Conservation (phyloP, 2,329 filamentous ascomycete genomes). For the Pseudocercospora fuligena region DNA sequence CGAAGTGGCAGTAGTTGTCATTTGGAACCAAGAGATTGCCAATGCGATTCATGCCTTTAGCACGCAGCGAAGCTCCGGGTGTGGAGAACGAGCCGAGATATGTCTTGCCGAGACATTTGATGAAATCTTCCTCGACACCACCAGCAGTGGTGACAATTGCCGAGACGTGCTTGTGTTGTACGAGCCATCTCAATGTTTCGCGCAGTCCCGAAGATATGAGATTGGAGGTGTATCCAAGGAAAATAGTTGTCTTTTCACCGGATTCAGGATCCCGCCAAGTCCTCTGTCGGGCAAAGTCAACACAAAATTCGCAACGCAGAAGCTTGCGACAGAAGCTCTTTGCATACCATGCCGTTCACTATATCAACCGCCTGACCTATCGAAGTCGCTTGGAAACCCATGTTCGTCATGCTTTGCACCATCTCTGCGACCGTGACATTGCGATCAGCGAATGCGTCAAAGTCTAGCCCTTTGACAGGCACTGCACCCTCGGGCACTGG, state of each 20-base stretch:
- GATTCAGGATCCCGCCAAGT: conserved; percentile 81
- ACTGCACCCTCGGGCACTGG: conserved; percentile 79
- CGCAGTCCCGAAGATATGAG: conserved; percentile 94
- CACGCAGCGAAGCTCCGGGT: conserved; percentile 75
- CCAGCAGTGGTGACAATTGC: conserved; percentile 94
- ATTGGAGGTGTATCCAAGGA: conserved; percentile 96
- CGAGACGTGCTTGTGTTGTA: conserved; percentile 89
- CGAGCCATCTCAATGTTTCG: conserved; percentile 88
- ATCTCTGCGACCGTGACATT: conserved; percentile 86
- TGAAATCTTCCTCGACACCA: conserved; percentile 95
- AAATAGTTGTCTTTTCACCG: conserved; percentile 83
- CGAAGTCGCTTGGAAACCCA: conserved; percentile 82
- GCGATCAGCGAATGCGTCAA: conserved; percentile 75
- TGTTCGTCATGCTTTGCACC: conserved; percentile 77
- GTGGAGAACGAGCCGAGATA: conserved; percentile 88
- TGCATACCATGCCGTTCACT: conserved; percentile 88
- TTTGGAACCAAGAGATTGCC: conserved; percentile 96
- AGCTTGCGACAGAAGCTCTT: conserved; percentile 15
- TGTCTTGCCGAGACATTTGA: conserved; percentile 94
- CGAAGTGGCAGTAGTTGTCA: conserved; percentile 95
- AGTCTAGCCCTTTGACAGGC: conserved; percentile 88
- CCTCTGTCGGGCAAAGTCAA: conserved; percentile 57
- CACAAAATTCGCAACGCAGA: conserved; percentile 7
- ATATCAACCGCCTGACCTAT: conserved; percentile 87
- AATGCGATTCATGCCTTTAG: conserved; percentile 90